These are phyloP conservation scores for Botryosphaeria dothidea DNA, from an alignment of 2,329 filamentous ascomycete genomes.

Conservation along the genomic window DNA sequence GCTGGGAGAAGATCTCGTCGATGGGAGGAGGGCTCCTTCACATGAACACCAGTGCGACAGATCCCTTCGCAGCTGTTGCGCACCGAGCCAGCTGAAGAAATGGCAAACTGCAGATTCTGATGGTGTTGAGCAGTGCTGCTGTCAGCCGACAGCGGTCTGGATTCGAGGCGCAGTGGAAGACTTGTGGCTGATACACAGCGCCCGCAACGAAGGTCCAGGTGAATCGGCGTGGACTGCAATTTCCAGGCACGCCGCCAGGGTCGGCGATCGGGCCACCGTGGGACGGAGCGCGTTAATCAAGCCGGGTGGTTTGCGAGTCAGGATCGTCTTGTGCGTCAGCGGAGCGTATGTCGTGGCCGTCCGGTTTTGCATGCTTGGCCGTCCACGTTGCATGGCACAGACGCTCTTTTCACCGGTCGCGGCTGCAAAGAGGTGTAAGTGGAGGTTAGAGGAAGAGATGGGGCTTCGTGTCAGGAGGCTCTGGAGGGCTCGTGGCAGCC, in stretches of 20 bases:
- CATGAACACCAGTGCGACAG: not conserved
- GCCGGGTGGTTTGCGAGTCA: not conserved
- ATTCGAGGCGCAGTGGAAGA: not conserved
- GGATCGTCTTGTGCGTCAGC: not conserved
- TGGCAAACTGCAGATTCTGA: not conserved
- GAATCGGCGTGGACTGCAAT: not conserved
- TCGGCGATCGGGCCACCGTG: not conserved
- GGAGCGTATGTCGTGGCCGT: not conserved
- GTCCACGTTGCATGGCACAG: slow-evolving; percentile 11
- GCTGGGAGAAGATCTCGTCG: not conserved
- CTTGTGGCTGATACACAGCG: not conserved
- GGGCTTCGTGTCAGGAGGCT: not conserved
- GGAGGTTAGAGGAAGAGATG: not conserved
- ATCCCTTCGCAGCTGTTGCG: not conserved
- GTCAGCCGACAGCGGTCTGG: not conserved
- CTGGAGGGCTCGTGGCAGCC: not conserved
- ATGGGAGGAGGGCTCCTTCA: no score
- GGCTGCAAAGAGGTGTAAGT: not conserved
- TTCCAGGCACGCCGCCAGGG: not conserved
- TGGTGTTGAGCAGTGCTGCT: not conserved
- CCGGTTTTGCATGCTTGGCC: not conserved
- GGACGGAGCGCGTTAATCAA: not conserved
- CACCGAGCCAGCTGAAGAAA: not conserved
- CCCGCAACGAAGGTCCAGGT: not conserved
- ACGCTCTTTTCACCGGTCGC: not conserved